These are phyloP conservation scores for Blastomyces parvus DNA, from an alignment of 2,329 filamentous ascomycete genomes.

Conservation along the genomic window DNA sequence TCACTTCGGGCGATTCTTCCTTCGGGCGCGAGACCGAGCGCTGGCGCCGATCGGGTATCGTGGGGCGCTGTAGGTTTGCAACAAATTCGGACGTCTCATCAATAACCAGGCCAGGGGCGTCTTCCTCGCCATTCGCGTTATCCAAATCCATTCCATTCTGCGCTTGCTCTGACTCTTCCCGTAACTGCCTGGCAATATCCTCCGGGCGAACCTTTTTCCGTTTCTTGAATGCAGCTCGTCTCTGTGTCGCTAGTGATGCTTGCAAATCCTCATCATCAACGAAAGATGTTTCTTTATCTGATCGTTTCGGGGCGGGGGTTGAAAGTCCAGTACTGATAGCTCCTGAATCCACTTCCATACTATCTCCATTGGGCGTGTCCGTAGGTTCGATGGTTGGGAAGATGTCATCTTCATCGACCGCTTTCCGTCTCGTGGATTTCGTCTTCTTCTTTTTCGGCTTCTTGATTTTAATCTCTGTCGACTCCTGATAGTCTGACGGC, in stretches of 20 bases:
- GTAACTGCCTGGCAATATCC: conserved; percentile 73
- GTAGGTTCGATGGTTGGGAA: conserved; percentile 31
- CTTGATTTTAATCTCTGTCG: conserved; percentile 81
- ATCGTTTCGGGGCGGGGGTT: conserved; percentile 45
- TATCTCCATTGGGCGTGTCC: conserved; percentile 34
- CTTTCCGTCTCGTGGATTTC: conserved; percentile 63
- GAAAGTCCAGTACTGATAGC: conserved; percentile 28
- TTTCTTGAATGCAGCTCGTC: conserved; percentile 78
- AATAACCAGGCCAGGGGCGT: conserved; percentile 66
- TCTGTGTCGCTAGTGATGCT: conserved; percentile 70
- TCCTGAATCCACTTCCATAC: conserved; percentile 70
- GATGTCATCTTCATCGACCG: conserved; percentile 52
- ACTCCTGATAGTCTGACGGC: conserved; percentile 78
- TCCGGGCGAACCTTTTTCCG: conserved; percentile 78
- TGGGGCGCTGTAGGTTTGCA: conserved; percentile 65
- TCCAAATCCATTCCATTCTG: conserved; percentile 51
- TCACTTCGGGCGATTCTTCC: conserved; percentile 28
- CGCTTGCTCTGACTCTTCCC: conserved; percentile 46
- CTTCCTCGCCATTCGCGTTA: conserved; percentile 41
- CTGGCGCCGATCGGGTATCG: conserved; percentile 44
- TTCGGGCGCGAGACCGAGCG: conserved; percentile 30
- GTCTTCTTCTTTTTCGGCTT: conserved; percentile 83
- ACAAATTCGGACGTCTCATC: conserved; percentile 95
- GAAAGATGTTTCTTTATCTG: conserved; percentile 57
- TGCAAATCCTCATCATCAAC: conserved; percentile 91